Percentiles rank a stretch among this genome's conserved stretches.
Conservation (phyloP, 169 alveolate species). For the Blepharisma undulans region DNA sequence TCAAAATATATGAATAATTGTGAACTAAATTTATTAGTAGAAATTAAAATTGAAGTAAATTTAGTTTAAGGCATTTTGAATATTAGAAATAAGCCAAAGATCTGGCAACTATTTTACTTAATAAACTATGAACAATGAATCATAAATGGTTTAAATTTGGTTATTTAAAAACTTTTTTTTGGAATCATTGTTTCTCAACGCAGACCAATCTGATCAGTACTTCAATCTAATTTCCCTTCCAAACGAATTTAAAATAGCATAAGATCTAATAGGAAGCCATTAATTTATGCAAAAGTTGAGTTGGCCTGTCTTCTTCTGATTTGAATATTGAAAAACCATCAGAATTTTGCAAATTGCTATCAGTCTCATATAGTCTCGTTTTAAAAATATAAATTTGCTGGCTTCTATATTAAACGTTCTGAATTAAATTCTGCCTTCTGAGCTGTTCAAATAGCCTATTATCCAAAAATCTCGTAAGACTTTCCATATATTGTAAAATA, state of each 20-base stretch:
- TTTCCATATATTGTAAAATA: background rate
- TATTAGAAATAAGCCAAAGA: background rate
- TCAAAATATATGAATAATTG: no score
- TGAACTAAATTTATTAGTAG: background rate
- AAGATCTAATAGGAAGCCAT: background rate
- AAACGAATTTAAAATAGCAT: background rate
- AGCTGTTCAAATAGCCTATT: background rate
- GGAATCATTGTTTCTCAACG: background rate
- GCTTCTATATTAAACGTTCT: background rate
- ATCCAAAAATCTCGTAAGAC: background rate
- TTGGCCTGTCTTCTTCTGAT: background rate
- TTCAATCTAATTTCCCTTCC: background rate
- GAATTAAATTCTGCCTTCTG: background rate
- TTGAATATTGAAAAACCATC: background rate
- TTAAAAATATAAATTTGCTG: background rate
- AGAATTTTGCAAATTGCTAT: background rate
- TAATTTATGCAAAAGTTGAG: no score
- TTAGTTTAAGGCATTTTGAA: no score
- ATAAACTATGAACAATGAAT: background rate
- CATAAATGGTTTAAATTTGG: background rate
- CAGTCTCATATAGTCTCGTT: background rate
- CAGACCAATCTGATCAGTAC: background rate
- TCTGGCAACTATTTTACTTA: background rate
- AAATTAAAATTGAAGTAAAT: background rate
- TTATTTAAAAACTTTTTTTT: background rate